Percentiles rank a stretch among this genome's conserved stretches.
phyloP scores from a whole-genome alignment of 2,329 filamentous ascomycete species.

The Pseudogymnoascus sp. region DNA sequence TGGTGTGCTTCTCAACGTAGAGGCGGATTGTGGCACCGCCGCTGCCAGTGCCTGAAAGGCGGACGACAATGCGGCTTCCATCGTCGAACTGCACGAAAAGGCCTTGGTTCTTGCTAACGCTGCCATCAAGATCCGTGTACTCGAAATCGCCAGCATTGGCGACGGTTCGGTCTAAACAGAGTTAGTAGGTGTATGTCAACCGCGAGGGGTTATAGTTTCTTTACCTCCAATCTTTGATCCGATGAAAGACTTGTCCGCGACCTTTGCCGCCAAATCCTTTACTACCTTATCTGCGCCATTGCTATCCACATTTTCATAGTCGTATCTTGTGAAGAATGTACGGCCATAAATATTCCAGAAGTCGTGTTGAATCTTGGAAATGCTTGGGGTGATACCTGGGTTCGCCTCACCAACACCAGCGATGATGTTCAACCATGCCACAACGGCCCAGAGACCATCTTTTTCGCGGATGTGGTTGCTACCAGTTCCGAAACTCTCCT shows the following conservation, averaged over 20 bases:
- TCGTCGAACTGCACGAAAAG: constrained; percentile 92
- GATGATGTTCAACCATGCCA: constrained; percentile 98
- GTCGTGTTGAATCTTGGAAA: constrained; percentile 91
- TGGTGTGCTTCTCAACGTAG: constrained; percentile 94
- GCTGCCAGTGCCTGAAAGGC: constrained; percentile 88
- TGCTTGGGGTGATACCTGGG: constrained; percentile 74
- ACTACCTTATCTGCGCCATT: constrained; percentile 89
- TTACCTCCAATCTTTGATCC: constrained; percentile 71
- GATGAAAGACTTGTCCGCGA: constrained; percentile 66
- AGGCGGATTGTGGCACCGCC: constrained; percentile 93
- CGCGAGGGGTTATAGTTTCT: constrained; percentile 13
- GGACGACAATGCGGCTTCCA: constrained; percentile 89
- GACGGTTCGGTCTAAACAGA: constrained; percentile 60
- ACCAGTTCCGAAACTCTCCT: constrained; percentile 96
- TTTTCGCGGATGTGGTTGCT: constrained; percentile 99
- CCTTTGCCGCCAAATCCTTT: constrained; percentile 68
- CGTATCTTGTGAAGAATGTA: constrained; percentile 98
- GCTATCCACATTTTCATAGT: constrained; percentile 92
- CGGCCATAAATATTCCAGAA: constrained; percentile 96
- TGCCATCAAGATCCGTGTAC: constrained; percentile 97
- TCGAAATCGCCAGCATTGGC: constrained; percentile 90
- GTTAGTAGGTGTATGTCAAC: constrained; percentile 11
- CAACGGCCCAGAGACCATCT: constrained; percentile 94
- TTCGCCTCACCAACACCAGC: constrained; percentile 82
- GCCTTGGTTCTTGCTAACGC: constrained; percentile 90